A percentile compares a stretch with the other conserved stretches of the same genome.
These are phyloP conservation scores for Coprinopsis cinerea DNA, from an alignment of 768 basidiomycete species.

Conservation along the genomic window DNA sequence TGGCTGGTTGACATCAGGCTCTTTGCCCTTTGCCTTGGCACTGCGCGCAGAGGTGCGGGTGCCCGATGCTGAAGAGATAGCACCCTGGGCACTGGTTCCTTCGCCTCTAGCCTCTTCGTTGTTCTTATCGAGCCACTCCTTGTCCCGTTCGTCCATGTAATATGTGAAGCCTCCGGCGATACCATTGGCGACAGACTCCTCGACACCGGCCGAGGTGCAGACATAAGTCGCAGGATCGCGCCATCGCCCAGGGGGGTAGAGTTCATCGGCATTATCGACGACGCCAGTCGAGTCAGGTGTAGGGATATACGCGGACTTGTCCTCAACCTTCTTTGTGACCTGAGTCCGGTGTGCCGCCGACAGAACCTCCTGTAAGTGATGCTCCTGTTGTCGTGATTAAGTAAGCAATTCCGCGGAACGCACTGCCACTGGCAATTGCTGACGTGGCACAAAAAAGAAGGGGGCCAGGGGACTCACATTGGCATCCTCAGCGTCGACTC, in stretches of 20 bases:
- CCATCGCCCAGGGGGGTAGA: conserved; percentile 70
- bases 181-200: conserved; percentile 58
- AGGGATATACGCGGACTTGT: conserved; percentile 67
- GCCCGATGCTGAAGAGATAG: conserved; percentile 46
- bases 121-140: conserved; percentile 90
- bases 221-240: conserved; percentile 74
- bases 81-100: conserved; percentile 75
- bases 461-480: conserved; percentile 66
- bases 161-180: conserved; percentile 79
- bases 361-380: conserved; percentile 47
- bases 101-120: conserved; percentile 84
- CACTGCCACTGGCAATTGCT: conserved; percentile 41
- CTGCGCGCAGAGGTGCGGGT: conserved; percentile 58
- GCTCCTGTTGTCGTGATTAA: conserved; percentile 44
- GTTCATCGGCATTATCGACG: conserved; percentile 68
- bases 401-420: conserved; percentile 45
- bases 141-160: conserved; percentile 94
- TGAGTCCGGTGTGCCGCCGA: conserved; percentile 36
- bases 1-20: conserved; percentile 61
- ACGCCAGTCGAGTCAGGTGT: conserved; percentile 86
- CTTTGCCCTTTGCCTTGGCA: conserved; percentile 81
- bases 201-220: conserved; percentile 79
- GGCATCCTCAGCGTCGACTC: conserved; percentile 90
- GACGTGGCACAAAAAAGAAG: conserved; percentile 30
- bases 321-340: conserved; percentile 24